Evolutionary conservation across 176 grass and related monocot species (phyloP), one percentile per base, ranked within the genome.

Genomic region (Tuctoria greenei): DNA sequence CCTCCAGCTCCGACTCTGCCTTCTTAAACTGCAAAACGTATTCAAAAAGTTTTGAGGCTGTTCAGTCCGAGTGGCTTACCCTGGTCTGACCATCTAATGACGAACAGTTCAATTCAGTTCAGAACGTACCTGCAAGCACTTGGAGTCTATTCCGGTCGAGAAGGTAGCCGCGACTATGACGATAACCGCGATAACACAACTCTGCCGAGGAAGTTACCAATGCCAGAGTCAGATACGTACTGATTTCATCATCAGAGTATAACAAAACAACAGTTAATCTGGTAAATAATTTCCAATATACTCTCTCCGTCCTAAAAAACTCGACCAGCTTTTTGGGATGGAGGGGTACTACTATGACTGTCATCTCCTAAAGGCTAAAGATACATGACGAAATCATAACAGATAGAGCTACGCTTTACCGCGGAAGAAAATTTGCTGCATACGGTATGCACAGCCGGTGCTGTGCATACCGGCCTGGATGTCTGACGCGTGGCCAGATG

Each of bases 141-240:
- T 92, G 55, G 95, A 99, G 46, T 99, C 96, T 27, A 99, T 91
- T 66, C 96, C 96, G 0, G 96, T 92, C 1, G 92, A 95, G 80
- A 99, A 99, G 26, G 92, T 99, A 2, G 96, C 89, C 58, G 91
- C 89, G 25, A 99, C 96, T 46, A 95, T 84, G 52, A 86, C 96
- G 40, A 99, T 75, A 9, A 99, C 92, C 31, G 87, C 89, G 63
- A 98, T 92, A 21, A 94, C 91, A 66, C 94, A 98, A 46, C 96
- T 99, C 96, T 92, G 84, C 60, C 2, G 9, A 45, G 14, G n/a
- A 47, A 20, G 68, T 7, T 42, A 20, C 0, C 6, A 7, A 68
- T 18, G 69, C 57, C 51, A 80, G 50, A 57, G 12, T 34, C 37
- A 63, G 23, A 46, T 5, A 8, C 0, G 17, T 23, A 18, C 7